phyloP scores from a whole-genome alignment of 108 stramenopile genomes.

The Discostella stelligeroides region DNA sequence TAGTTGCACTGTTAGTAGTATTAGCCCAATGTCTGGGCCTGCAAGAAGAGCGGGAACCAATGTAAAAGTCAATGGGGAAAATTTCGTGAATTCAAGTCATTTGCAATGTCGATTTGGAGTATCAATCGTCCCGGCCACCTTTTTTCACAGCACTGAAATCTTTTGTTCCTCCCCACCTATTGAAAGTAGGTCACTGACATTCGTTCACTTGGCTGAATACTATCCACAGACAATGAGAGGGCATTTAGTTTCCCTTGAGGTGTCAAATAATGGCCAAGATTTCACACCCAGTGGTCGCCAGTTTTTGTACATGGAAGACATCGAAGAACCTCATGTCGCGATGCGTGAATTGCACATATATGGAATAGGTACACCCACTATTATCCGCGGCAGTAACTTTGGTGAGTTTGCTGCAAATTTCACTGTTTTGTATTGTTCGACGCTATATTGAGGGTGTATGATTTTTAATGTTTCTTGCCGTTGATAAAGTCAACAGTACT shows the following conservation, averaged over 20 bases:
- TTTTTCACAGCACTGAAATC: constrained; percentile 47
- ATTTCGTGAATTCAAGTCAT: constrained; percentile 63
- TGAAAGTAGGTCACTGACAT: constrained; percentile 10
- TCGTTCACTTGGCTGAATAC: constrained; percentile 16
- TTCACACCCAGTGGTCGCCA: constrained; percentile 32
- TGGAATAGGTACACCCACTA: constrained; percentile 41
- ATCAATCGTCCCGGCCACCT: constrained; percentile 54
- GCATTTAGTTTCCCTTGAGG: constrained; percentile 60
- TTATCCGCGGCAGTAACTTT: constrained; percentile 46
- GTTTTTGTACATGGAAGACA: constrained; percentile 51
- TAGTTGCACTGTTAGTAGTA: constrained; percentile 27
- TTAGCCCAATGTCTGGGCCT: constrained; percentile 59
- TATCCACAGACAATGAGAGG: constrained; percentile 62
- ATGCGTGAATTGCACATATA: constrained; percentile 19
- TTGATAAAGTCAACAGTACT: constrained; percentile 32
- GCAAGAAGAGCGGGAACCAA: constrained; percentile 57
- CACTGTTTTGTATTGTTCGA: constrained; percentile 51
- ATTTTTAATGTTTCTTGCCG: background rate
- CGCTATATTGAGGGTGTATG: constrained; percentile 47
- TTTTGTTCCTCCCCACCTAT: constrained; percentile 63
- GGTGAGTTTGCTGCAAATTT: constrained; percentile 19
- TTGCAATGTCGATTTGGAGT: constrained; percentile 67
- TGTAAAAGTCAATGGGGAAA: constrained; percentile 60
- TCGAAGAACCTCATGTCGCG: constrained; percentile 22
- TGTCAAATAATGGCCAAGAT: constrained; percentile 65